Evolutionary conservation across 208 protist genomes (phyloP).

Genomic region (Balamuthia mandrillaris): DNA sequence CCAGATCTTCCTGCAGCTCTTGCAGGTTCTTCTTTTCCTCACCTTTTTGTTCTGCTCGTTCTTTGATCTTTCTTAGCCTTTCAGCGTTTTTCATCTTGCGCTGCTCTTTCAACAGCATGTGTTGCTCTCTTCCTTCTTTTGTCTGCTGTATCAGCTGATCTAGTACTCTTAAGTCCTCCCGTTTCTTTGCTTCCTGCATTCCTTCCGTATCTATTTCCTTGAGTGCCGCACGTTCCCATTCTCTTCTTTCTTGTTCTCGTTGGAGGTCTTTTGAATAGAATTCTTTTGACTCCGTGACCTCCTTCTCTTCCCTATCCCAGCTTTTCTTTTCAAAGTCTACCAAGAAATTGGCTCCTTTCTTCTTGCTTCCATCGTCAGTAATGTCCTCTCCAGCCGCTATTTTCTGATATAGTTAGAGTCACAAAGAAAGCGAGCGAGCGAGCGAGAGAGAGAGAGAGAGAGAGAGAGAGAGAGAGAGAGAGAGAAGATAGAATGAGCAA

Average conservation of each 20-base stretch:
- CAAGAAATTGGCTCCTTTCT: conserved; percentile 13
- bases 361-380: background rate
- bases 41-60: conserved; percentile 7
- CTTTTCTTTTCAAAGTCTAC: conserved; percentile 12
- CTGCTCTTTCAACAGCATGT: background rate
- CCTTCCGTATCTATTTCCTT: background rate
- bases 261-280: background rate
- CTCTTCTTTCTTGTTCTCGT: background rate
- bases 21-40: conserved; percentile 18
- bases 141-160: conserved; percentile 19
- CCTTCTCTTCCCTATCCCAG: background rate
- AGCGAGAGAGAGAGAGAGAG: background rate
- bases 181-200: background rate
- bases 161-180: background rate
- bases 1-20: conserved; percentile 11
- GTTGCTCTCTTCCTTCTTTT: background rate
- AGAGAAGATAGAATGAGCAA: background rate
- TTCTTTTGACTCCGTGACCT: background rate
- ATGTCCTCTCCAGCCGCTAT: background rate
- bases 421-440: background rate
- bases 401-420: background rate
- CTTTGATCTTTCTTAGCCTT: conserved; percentile 7
- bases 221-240: background rate
- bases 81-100: background rate
- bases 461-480: background rate